A percentile compares a stretch with the other conserved stretches of the same genome.
Conservation (phyloP, 768 basidiomycete species). For the Tubosaeta sp. region DNA sequence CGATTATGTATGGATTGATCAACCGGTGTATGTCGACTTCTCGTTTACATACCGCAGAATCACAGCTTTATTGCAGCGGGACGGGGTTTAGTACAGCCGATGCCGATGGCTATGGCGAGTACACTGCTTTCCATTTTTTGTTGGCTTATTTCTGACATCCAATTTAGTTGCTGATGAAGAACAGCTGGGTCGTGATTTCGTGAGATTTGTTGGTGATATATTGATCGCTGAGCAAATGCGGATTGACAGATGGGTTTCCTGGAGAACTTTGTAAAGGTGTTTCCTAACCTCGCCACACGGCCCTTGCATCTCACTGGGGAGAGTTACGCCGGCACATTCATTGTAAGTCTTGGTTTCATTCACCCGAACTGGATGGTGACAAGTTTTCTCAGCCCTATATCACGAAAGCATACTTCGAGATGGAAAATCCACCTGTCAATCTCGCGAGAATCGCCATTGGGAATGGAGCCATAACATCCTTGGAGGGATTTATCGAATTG, state of each 20-base stretch:
- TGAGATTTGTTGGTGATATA: constrained; percentile 22
- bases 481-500: constrained; percentile 45
- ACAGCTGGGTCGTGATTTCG: constrained; percentile 53
- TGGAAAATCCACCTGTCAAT: constrained; percentile 61
- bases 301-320: constrained; percentile 70
- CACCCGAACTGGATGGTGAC: background rate
- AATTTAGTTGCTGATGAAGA: constrained; percentile 54
- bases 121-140: background rate
- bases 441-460: constrained; percentile 69
- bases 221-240: background rate
- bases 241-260: constrained; percentile 62
- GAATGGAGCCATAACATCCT: constrained; percentile 55
- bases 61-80: constrained; percentile 37
- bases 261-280: constrained; percentile 66
- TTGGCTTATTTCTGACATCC: background rate
- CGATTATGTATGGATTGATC: constrained; percentile 72
- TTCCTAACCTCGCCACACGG: constrained; percentile 63
- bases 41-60: background rate
- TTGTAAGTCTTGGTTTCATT: constrained; percentile 38
- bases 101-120: constrained; percentile 53
- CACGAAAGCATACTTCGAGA: constrained; percentile 63
- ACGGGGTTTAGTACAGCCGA: constrained; percentile 65
- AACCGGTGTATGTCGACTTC: constrained; percentile 48
- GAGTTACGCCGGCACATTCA: constrained; percentile 72
- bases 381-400: constrained; percentile 58